phyloP scores from a whole-genome alignment of 148 eudicot genomes.

The Fagopyrum esculentum region DNA sequence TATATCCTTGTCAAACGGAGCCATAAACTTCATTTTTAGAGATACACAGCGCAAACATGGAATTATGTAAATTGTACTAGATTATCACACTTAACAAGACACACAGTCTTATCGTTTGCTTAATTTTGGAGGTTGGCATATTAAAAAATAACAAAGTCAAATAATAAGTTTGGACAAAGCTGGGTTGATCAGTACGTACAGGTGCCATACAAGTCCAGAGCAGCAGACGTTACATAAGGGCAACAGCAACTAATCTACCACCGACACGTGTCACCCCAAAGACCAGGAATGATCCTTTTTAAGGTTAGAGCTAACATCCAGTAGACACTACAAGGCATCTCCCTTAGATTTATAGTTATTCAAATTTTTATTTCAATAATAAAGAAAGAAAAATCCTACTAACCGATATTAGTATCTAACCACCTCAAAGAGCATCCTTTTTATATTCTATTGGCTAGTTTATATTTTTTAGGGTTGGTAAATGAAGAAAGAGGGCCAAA shows the following conservation, averaged over 20 bases:
- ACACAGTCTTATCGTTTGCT: too few relatives aligned
- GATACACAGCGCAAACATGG: too few relatives aligned
- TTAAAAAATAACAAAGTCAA: neutral
- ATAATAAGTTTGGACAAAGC: neutral
- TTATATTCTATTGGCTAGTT: neutral
- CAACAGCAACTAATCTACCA: neutral
- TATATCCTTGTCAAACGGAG: too few relatives aligned
- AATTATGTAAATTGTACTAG: too few relatives aligned
- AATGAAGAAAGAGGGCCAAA: neutral
- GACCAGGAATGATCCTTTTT: conserved; percentile 10
- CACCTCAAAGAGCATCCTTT: neutral
- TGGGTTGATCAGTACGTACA: conserved; percentile 5
- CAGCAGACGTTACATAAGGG: neutral
- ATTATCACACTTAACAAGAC: too few relatives aligned
- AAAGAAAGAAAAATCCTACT: neutral
- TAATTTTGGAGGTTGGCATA: neutral
- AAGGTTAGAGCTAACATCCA: conserved; percentile 12
- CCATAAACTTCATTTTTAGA: too few relatives aligned
- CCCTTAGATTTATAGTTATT: neutral
- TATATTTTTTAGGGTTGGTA: conserved; percentile 1
- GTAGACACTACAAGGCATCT: conserved; percentile 9
- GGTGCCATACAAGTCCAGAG: conserved; percentile 1
- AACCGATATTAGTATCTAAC: neutral
- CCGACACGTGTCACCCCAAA: conserved; percentile 5
- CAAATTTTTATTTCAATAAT: neutral